These are phyloP conservation scores for Peronospora destructor DNA, from an alignment of 352 stramenopile genomes.

Conservation along the genomic window DNA sequence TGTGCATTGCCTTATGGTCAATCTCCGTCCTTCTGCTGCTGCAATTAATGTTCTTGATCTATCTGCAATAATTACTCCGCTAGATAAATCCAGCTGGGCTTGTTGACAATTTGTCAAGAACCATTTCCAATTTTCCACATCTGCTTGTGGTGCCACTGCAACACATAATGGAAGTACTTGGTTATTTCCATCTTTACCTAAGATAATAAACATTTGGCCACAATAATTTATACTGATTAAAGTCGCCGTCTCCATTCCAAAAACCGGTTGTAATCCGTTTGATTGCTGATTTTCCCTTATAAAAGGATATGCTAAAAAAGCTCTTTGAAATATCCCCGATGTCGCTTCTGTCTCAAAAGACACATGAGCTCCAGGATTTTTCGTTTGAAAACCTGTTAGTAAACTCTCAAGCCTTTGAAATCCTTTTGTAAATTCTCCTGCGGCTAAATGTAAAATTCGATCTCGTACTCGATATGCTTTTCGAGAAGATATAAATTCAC, in stretches of 20 bases:
- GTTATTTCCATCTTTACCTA: slow-evolving; percentile 29
- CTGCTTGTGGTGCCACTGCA: slow-evolving; percentile 19
- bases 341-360: slow-evolving; percentile 18
- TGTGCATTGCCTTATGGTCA: slow-evolving; percentile 26
- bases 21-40: slow-evolving; percentile 10
- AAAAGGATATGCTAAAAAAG: slow-evolving; percentile 28
- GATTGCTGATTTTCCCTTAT: slow-evolving; percentile 18
- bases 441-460: slow-evolving; percentile 23
- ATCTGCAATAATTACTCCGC: slow-evolving; percentile 15
- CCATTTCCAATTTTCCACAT: slow-evolving; percentile 25
- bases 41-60: slow-evolving; percentile 17
- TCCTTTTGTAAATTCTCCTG: slow-evolving; percentile 25
- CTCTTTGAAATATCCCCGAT: slow-evolving; percentile 21
- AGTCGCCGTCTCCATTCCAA: slow-evolving; percentile 23
- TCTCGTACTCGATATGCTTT: slow-evolving; percentile 34
- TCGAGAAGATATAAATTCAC: slow-evolving; percentile 26
- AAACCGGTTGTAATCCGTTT: slow-evolving; percentile 20
- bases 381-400: slow-evolving; percentile 22
- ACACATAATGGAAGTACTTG: slow-evolving; percentile 22
- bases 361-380: slow-evolving; percentile 25
- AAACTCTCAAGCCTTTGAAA: slow-evolving; percentile 31
- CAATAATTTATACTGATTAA: slow-evolving; percentile 30
- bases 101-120: slow-evolving; percentile 30
- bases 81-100: slow-evolving; percentile 24
- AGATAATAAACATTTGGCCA: slow-evolving; percentile 28